phyloP scores from a whole-genome alignment of 2,329 filamentous ascomycete species.

The Lizonia empirigonia region DNA sequence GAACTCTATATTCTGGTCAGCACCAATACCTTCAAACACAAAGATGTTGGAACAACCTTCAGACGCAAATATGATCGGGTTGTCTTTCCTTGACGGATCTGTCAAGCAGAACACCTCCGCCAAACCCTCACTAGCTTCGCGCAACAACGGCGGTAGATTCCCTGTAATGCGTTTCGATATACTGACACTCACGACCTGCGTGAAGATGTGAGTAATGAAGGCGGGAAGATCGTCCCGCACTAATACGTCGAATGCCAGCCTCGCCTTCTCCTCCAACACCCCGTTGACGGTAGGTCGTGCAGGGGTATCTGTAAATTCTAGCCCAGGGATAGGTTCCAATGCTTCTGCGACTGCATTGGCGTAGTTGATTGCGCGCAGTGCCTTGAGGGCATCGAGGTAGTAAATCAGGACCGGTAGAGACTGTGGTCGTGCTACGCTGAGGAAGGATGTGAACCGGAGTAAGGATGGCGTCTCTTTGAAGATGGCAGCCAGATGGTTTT shows the following conservation, averaged over 20 bases:
- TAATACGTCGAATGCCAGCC: constrained; percentile 68
- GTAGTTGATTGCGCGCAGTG: constrained; percentile 71
- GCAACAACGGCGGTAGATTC: constrained; percentile 66
- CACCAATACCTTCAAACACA: neutral
- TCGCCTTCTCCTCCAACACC: constrained; percentile 65
- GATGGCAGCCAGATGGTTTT: constrained; percentile 67
- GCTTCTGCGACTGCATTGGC: constrained; percentile 70
- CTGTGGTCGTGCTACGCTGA: constrained; percentile 63
- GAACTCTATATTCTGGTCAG: constrained; percentile 63
- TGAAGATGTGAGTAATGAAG: constrained; percentile 72
- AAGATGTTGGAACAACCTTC: constrained; percentile 60
- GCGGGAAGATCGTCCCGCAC: constrained; percentile 72
- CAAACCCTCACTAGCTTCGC: constrained; percentile 73
- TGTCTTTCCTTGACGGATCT: constrained; percentile 73
- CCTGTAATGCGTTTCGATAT: constrained; percentile 72
- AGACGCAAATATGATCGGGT: constrained; percentile 78
- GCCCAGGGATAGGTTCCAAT: constrained; percentile 61
- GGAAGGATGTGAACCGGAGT: constrained; percentile 69
- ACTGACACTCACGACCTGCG: constrained; percentile 71
- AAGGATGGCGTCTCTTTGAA: constrained; percentile 68
- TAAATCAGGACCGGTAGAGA: constrained; percentile 72
- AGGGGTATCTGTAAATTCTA: constrained; percentile 60
- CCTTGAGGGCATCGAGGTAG: constrained; percentile 74
- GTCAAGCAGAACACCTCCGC: constrained; percentile 79
- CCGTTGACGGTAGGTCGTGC: constrained; percentile 62